Evolutionary conservation across 2,329 filamentous ascomycete genomes (phyloP), one percentile per base, ranked within the genome.

Genomic region (Metarhizium guizhouense): DNA sequence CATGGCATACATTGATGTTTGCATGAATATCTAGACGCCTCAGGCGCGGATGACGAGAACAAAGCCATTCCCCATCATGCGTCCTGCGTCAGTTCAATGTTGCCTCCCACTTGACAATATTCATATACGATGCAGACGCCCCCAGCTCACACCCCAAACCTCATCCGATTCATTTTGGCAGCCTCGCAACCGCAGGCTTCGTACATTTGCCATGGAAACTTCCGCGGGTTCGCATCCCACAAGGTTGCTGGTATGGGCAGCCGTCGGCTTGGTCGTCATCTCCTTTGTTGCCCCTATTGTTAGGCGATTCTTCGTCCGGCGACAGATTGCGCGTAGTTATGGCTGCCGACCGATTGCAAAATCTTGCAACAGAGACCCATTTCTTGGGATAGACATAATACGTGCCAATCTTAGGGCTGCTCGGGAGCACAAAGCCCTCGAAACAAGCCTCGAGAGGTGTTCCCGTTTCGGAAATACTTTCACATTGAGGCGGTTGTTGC

Each of bases 331-430:
- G 8, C 43, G 34, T 7, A 49, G 42, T 11, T 20, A 57, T 38
- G 55, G 55, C 32, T 57, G 55, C 40, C 32, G 48, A 32, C 55
- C 55, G 16, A 43, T 54, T 14, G 45, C 49, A 3, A 47, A 45
- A 25, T 32, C 32, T 14, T 11, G 48, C 14, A 36, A 5, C 43
- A 52, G 25, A n/a, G 52, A 54, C n/a, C 55, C 55, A 2, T 36
- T 57, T 32, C 45, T 57, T 42, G 55, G 55, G 3, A 30, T 57
- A 13, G 55, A 57, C 42, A 29, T 57, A 11, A 29, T 54, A 16
- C 40, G 34, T 18, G 40, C 20, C 6, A 36, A 54, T 6, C n/a
- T 54, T 1, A 48, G 52, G 8, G 47, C 20, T n/a, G 20, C 18
- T 8, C 51, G 30, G 30, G 25, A 47, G 7, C 55, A 54, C 43